Percentiles rank a stretch among this genome's conserved stretches.
These are phyloP conservation scores for Steccherinum ochraceum DNA, from an alignment of 768 basidiomycete genomes.

Conservation along the genomic window DNA sequence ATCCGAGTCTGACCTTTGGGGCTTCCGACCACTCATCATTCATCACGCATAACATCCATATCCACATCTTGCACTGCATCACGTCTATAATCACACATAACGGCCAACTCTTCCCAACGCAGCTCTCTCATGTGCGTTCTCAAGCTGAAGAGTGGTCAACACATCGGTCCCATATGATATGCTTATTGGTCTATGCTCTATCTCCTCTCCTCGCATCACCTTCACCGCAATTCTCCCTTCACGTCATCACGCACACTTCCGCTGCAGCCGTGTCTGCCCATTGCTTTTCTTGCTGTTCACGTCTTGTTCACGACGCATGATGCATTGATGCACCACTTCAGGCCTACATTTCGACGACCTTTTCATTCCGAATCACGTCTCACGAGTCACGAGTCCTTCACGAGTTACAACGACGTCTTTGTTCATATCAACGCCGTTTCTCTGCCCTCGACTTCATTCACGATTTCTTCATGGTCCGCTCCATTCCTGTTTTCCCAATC, in stretches of 20 bases:
- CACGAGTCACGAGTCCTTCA: background rate
- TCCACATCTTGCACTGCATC: conserved; percentile 1
- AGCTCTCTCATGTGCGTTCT: background rate
- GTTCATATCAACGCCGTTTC: background rate
- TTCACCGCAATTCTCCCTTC: background rate
- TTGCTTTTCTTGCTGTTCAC: background rate
- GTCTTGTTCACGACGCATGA: background rate
- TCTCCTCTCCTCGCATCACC: background rate
- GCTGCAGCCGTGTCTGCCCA: background rate
- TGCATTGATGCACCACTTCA: background rate
- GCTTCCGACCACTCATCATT: background rate
- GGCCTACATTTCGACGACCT: background rate
- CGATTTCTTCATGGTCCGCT: background rate
- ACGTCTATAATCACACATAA: conserved; percentile 1
- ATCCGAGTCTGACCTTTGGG: conserved; percentile 23
- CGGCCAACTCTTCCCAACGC: background rate
- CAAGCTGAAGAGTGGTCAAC: background rate
- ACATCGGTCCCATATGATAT: conserved; percentile 2
- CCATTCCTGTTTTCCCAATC: too few species aligned
- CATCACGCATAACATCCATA: conserved; percentile 1
- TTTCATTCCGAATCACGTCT: background rate
- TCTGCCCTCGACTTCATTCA: background rate
- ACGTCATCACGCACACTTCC: background rate
- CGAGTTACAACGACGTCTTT: background rate
- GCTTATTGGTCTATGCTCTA: conserved; percentile 2